Percentiles rank a stretch among this genome's conserved stretches.
Evolutionary conservation across 1,139 yeast species (phyloP).

Genomic region (Kazachstania sp.): DNA sequence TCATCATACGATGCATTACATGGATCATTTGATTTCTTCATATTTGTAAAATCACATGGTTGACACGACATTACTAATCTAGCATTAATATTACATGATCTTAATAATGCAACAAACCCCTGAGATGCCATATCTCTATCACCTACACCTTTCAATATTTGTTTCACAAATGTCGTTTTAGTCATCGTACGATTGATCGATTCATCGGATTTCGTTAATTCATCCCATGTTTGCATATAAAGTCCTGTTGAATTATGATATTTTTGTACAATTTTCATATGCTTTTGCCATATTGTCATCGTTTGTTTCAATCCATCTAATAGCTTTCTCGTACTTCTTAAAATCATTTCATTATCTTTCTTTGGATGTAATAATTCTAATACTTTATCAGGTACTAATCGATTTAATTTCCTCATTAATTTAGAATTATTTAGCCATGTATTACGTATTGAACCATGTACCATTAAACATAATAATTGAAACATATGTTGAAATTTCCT

Average conservation of each 20-base stretch:
- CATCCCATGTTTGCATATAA: constrained; percentile 52
- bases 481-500: constrained; percentile 53
- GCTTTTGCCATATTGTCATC: constrained; percentile 52
- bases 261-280: constrained; percentile 42
- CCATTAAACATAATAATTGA: constrained; percentile 48
- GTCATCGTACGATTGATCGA: constrained; percentile 23
- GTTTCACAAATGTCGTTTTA: constrained; percentile 35
- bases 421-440: constrained; percentile 58
- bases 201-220: constrained; percentile 29
- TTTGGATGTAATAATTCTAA: constrained; percentile 43
- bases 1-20: constrained; percentile 8
- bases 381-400: constrained; percentile 41
- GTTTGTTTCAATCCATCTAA: constrained; percentile 65
- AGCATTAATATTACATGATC: constrained; percentile 65
- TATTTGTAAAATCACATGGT: constrained; percentile 73
- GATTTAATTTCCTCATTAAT: constrained; percentile 36
- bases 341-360: constrained; percentile 29
- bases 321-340: constrained; percentile 55
- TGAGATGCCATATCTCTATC: constrained; percentile 77
- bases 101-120: constrained; percentile 69
- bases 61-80: constrained; percentile 77
- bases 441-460: constrained; percentile 62
- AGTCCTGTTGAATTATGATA: constrained; percentile 35
- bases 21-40: constrained; percentile 9
- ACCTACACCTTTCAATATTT: constrained; percentile 47